phyloP scores from a whole-genome alignment of 495 filamentous ascomycete species.

The Lasiosphaeris hirsuta region DNA sequence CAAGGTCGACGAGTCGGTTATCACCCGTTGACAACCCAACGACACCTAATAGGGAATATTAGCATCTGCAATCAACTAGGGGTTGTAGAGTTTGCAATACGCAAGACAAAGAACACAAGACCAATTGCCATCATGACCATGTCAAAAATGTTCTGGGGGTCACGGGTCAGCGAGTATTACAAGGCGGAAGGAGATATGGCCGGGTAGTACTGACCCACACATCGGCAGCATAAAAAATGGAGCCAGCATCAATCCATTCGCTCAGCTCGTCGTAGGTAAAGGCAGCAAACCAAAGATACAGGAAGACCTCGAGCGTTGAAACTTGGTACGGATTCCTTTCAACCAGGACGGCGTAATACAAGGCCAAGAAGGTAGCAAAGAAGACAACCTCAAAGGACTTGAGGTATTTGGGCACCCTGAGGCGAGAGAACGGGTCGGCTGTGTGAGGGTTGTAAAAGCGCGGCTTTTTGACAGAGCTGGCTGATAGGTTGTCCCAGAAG shows the following conservation, averaged over 20 bases:
- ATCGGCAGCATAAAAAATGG: constrained; percentile 79
- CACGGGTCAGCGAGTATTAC: neutral
- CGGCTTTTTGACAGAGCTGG: constrained; percentile 74
- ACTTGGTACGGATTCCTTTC: constrained; percentile 48
- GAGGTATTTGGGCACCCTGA: constrained; percentile 87
- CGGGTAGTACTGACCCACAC: constrained; percentile 57
- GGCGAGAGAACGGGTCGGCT: constrained; percentile 77
- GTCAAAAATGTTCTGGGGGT: constrained; percentile 66
- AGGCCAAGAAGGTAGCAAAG: constrained; percentile 72
- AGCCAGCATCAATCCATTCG: constrained; percentile 78
- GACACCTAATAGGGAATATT: constrained; percentile 49
- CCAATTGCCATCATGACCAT: constrained; percentile 83
- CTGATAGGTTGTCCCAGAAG: constrained; percentile 82
- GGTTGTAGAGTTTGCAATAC: constrained; percentile 56
- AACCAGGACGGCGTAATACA: constrained; percentile 84
- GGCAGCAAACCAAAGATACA: constrained; percentile 71
- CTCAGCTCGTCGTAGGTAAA: constrained; percentile 87
- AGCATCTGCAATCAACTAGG: neutral
- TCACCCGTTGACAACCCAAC: constrained; percentile 66
- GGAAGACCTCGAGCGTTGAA: constrained; percentile 49
- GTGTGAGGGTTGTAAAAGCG: constrained; percentile 73
- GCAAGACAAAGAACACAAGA: constrained; percentile 62
- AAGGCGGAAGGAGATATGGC: neutral
- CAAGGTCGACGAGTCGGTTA: constrained; percentile 62
- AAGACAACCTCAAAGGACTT: constrained; percentile 87